These are phyloP conservation scores for Paracoccidioides brasiliensis DNA, from an alignment of 2,329 filamentous ascomycete genomes.

Conservation along the genomic window DNA sequence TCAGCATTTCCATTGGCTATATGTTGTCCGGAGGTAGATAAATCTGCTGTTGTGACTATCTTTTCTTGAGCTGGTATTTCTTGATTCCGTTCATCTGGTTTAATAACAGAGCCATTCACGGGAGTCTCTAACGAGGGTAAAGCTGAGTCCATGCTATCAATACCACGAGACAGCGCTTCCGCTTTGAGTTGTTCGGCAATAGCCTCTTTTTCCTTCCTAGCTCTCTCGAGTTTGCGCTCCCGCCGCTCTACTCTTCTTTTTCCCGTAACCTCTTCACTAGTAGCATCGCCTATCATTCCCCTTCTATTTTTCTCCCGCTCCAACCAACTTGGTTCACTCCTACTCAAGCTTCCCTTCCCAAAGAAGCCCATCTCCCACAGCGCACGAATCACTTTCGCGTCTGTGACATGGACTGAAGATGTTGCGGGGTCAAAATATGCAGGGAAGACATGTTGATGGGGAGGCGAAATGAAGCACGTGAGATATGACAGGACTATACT, in stretches of 20 bases:
- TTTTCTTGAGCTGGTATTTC: not conserved
- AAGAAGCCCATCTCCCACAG: conserved; percentile 97
- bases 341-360: conserved; percentile 82
- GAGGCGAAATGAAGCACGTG: conserved; percentile 53
- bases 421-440: conserved; percentile 74
- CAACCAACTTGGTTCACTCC: conserved; percentile 90
- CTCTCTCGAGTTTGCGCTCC: conserved; percentile 79
- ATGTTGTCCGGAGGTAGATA: conserved; percentile 8
- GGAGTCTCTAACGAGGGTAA: not conserved
- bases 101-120: not conserved
- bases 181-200: conserved; percentile 58
- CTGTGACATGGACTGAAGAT: conserved; percentile 70
- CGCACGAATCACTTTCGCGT: conserved; percentile 60
- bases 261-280: conserved; percentile 70
- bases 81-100: not conserved
- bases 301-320: conserved; percentile 63
- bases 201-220: conserved; percentile 71
- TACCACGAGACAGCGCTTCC: conserved; percentile 30
- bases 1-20: conserved; percentile 3
- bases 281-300: conserved; percentile 50
- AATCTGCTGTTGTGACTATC: conserved; percentile 8
- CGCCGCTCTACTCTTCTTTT: conserved; percentile 67
- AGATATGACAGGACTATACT: conserved; percentile 68
- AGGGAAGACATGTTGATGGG: conserved; percentile 51
- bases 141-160: not conserved